Evolutionary conservation across 1,284 basidiomycete species (phyloP).

Genomic region (Erythrobasidium hasegawianum): DNA sequence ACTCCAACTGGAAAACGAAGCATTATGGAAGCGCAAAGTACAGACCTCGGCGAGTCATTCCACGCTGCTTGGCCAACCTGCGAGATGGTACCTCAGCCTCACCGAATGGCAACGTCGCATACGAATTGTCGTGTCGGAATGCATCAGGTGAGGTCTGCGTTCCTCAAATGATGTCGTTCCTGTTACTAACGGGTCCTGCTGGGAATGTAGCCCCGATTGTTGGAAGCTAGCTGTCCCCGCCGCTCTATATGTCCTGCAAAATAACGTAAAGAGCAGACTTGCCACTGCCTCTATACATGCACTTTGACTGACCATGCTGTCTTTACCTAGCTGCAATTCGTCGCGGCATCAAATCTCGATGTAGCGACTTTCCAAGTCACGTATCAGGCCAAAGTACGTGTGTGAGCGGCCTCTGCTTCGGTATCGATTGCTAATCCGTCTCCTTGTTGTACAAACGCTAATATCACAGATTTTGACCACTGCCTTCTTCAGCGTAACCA

Average conservation of each 20-base stretch:
- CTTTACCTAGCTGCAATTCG: slow-evolving; percentile 66
- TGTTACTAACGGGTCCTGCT: not conserved
- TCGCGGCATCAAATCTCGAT: slow-evolving; percentile 86
- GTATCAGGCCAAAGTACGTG: slow-evolving; percentile 71
- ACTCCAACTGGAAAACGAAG: slow-evolving; percentile 6
- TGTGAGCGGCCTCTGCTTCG: too few relatives aligned
- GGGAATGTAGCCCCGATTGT: slow-evolving; percentile 58
- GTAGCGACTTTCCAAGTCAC: slow-evolving; percentile 89
- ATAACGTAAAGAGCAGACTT: slow-evolving; percentile 57
- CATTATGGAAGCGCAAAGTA: slow-evolving; percentile 11
- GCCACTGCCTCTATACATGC: not conserved
- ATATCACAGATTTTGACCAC: slow-evolving; percentile 73
- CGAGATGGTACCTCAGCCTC: not conserved
- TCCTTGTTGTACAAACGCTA: too few relatives aligned
- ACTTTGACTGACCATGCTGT: not conserved
- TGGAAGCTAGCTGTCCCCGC: slow-evolving; percentile 97
- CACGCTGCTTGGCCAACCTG: too few relatives aligned
- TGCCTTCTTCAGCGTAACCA: slow-evolving; percentile 83
- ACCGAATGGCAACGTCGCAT: not conserved
- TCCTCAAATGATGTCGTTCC: not conserved
- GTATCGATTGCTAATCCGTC: too few relatives aligned
- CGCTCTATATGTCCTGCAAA: slow-evolving; percentile 91
- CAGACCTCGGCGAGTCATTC: too few relatives aligned
- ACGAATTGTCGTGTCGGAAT: too few relatives aligned
- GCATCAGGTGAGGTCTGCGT: not conserved